A percentile compares a stretch with the other conserved stretches of the same genome.
These are phyloP conservation scores for Suillus variegatus DNA, from an alignment of 768 basidiomycete genomes.

Conservation along the genomic window DNA sequence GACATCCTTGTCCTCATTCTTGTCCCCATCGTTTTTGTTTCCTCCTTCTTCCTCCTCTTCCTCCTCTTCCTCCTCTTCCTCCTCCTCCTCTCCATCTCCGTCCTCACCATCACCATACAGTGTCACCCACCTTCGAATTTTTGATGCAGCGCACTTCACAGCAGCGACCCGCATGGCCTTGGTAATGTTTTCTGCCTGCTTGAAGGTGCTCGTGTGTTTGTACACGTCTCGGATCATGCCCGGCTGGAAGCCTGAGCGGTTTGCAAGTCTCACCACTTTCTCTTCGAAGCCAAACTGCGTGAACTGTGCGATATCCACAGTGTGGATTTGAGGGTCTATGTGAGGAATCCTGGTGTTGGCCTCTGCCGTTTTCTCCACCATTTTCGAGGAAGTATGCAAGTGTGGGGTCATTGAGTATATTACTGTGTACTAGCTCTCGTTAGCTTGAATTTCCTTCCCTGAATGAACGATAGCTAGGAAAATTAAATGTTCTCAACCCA, in stretches of 20 bases:
- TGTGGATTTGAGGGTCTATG: not conserved
- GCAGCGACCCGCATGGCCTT: not conserved
- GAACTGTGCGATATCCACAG: not conserved
- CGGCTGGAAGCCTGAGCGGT: not conserved
- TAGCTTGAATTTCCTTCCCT: not conserved
- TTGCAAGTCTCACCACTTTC: not conserved
- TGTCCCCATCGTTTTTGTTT: not conserved
- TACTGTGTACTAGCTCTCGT: slow-evolving; percentile 15
- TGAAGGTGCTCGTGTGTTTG: not conserved
- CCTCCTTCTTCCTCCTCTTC: not conserved
- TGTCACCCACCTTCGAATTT: not conserved
- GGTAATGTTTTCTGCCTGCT: not conserved
- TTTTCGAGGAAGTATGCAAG: slow-evolving; percentile 19
- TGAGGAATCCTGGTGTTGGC: not conserved
- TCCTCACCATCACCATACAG: not conserved
- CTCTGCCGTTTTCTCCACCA: not conserved
- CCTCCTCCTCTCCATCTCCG: not conserved
- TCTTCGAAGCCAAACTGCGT: not conserved
- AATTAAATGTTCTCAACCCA: not conserved
- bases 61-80: not conserved
- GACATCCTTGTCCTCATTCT: not conserved
- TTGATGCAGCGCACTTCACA: not conserved
- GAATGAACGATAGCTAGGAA: not conserved
- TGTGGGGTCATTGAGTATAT: slow-evolving; percentile 43
- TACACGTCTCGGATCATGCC: not conserved